Conservation (phyloP, 768 basidiomycete genomes). For the Mycena epipterygia region DNA sequence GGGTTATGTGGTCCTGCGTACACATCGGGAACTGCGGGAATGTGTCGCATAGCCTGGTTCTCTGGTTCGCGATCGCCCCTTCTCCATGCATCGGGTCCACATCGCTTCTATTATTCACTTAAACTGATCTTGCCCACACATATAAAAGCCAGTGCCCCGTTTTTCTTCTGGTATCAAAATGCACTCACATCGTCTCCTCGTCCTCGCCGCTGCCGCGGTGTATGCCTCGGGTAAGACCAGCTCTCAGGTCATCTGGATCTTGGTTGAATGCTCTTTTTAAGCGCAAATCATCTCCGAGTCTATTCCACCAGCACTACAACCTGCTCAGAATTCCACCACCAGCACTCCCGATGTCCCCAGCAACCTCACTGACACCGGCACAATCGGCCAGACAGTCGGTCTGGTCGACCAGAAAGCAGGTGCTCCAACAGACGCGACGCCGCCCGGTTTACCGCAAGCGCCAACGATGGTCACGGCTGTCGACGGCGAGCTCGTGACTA, state of each 20-base stretch:
- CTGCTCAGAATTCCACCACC: slow-evolving; percentile 14
- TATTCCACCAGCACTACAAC: slow-evolving; percentile 25
- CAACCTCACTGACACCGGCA: slow-evolving; percentile 32
- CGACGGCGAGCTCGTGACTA: slow-evolving; percentile 32
- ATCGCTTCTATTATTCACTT: slow-evolving; percentile 18
- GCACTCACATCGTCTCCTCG: slow-evolving; percentile 7
- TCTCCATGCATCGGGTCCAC: slow-evolving; percentile 6
- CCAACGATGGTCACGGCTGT: slow-evolving; percentile 37
- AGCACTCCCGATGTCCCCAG: slow-evolving; percentile 3
- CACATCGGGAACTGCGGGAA: slow-evolving; percentile 12
- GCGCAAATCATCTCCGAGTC: slow-evolving; percentile 16
- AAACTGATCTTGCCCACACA: not conserved
- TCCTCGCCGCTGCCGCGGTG: slow-evolving; percentile 17
- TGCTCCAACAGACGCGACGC: slow-evolving; percentile 26
- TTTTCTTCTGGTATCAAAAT: slow-evolving; percentile 11
- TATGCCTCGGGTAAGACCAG: slow-evolving; percentile 20
- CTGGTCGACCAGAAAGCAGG: slow-evolving; percentile 35
- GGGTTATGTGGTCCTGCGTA: not conserved
- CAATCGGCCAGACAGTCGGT: slow-evolving; percentile 32
- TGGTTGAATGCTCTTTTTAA: not conserved
- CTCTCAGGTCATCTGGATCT: not conserved
- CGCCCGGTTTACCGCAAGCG: slow-evolving; percentile 30
- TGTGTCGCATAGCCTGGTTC: slow-evolving; percentile 7
- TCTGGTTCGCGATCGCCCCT: not conserved
- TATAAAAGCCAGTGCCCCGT: slow-evolving; percentile 1